Base-by-base conservation (phyloP, 176 grass and related monocot genomes). In the Elaeis guineensis region DNA sequence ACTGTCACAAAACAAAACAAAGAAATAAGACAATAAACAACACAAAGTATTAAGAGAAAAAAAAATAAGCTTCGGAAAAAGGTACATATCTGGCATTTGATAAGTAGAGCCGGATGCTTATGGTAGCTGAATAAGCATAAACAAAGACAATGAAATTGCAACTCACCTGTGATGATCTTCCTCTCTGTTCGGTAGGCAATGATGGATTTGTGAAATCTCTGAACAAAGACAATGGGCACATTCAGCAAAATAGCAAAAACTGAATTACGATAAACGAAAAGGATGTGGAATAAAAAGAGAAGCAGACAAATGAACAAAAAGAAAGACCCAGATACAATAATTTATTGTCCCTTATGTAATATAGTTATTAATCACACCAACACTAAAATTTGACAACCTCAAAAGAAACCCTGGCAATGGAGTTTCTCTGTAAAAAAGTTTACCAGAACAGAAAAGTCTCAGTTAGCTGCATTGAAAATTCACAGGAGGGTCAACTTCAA, bases 171-270 rank as follows among this genome's bases (percentile, higher is more conserved):
- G 87, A 77, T 19, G 74, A 54, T 60, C 79, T 98, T 54, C 73
- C 63, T 66, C 84, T 77, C 57, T 98, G 81, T 87, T 92, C 93
- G 20, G 85, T 83, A 55, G 93, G 93, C 70, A 98, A 79, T 52
- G 85, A 82, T 49, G 88, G 88, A 75, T 98, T 92, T 54, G 88
- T 98, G 68, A 92, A 98, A 83, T 98, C 93, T 81, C 88, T 98
- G 81, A 72, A 74, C 6, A 66, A 17, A 58, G 21, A 61, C 70
- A 64, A 54, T 39, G 63, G 49, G 17, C 53, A 2, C 65, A 19
- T 20, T 19, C 20, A 64, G 3, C 16, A 30, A 30, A 30, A 30
- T 30, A 30, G 1, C 5, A 30, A 30, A 30, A 30, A 6, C 5
- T 30, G 28, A 5, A 30, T 6, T 30, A 30, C 5, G 5, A 30